A percentile compares a stretch with the other conserved stretches of the same genome.
Conservation (phyloP, 352 stramenopile species). For the Pythium volutum region DNA sequence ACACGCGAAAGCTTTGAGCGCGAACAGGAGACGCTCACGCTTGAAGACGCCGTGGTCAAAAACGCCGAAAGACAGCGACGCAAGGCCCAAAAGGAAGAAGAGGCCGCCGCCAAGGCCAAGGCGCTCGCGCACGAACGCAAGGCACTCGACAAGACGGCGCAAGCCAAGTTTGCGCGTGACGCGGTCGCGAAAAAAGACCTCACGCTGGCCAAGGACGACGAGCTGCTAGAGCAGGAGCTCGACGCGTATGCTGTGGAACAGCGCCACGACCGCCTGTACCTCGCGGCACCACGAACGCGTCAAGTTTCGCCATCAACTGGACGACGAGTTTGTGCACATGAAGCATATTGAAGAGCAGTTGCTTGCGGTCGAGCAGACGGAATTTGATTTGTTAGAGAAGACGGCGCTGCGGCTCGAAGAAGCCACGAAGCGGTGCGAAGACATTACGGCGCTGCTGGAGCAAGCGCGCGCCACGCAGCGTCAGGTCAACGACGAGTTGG, state of each 20-base stretch:
- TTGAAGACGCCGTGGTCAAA: slow-evolving; percentile 49
- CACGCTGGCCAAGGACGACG: slow-evolving; percentile 50
- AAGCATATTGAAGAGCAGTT: slow-evolving; percentile 50
- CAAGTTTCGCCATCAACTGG: slow-evolving; percentile 32
- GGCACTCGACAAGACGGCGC: slow-evolving; percentile 28
- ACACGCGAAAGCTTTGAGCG: slow-evolving; percentile 53
- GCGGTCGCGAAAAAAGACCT: slow-evolving; percentile 57
- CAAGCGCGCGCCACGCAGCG: slow-evolving; percentile 33
- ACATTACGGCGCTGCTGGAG: slow-evolving; percentile 33
- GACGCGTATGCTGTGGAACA: slow-evolving; percentile 40
- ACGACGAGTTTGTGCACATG: slow-evolving; percentile 63
- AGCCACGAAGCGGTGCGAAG: slow-evolving; percentile 32
- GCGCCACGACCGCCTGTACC: slow-evolving; percentile 47
- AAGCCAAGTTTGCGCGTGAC: slow-evolving; percentile 40
- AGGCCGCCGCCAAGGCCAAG: slow-evolving; percentile 47
- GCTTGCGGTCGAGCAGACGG: slow-evolving; percentile 48
- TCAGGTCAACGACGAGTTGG: slow-evolving; percentile 32
- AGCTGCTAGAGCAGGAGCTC: slow-evolving; percentile 52
- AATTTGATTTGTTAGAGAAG: slow-evolving; percentile 73
- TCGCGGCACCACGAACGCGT: slow-evolving; percentile 45
- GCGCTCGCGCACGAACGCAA: slow-evolving; percentile 37
- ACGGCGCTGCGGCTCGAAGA: slow-evolving; percentile 52
- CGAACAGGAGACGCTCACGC: slow-evolving; percentile 45
- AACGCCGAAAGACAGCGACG: slow-evolving; percentile 42
- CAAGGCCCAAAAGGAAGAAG: slow-evolving; percentile 41